Evolutionary conservation across 2,329 filamentous ascomycete genomes (phyloP).

Genomic region (Colletotrichum sp.): DNA sequence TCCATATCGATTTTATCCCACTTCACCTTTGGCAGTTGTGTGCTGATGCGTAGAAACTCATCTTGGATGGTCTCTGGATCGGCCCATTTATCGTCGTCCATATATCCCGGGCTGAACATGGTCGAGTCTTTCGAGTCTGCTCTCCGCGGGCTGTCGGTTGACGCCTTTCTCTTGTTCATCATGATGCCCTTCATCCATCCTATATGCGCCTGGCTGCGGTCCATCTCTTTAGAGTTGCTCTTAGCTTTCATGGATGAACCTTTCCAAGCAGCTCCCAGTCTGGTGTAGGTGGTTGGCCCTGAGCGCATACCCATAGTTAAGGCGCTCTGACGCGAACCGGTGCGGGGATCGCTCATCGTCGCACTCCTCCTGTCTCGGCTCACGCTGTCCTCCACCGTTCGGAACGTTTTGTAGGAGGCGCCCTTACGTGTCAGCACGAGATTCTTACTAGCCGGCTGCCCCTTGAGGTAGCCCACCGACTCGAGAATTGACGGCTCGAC

Average conservation of each 20-base stretch:
- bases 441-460: conserved; percentile 65
- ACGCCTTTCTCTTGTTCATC: conserved; percentile 61
- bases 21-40: conserved; percentile 66
- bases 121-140: conserved; percentile 57
- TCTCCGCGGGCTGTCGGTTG: conserved; percentile 50
- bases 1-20: conserved; percentile 72
- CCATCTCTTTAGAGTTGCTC: conserved; percentile 43
- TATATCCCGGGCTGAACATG: conserved; percentile 56
- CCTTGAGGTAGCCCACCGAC: conserved; percentile 76
- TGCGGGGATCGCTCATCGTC: conserved; percentile 66
- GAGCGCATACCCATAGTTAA: conserved; percentile 50
- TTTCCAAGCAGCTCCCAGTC: conserved; percentile 52
- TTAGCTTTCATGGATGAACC: conserved; percentile 66
- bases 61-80: conserved; percentile 68
- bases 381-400: conserved; percentile 68
- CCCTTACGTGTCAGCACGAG: conserved; percentile 82
- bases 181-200: conserved; percentile 75
- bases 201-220: conserved; percentile 62
- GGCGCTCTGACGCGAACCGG: conserved; percentile 47
- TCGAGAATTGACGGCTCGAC: conserved; percentile 69
- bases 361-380: conserved; percentile 63
- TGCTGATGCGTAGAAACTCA: conserved; percentile 67
- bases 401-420: conserved; percentile 84
- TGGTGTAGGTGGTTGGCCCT: conserved; percentile 42
- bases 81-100: conserved; percentile 62